Conservation (phyloP, 768 basidiomycete genomes). For the Cantharellus cinnabarinus region DNA sequence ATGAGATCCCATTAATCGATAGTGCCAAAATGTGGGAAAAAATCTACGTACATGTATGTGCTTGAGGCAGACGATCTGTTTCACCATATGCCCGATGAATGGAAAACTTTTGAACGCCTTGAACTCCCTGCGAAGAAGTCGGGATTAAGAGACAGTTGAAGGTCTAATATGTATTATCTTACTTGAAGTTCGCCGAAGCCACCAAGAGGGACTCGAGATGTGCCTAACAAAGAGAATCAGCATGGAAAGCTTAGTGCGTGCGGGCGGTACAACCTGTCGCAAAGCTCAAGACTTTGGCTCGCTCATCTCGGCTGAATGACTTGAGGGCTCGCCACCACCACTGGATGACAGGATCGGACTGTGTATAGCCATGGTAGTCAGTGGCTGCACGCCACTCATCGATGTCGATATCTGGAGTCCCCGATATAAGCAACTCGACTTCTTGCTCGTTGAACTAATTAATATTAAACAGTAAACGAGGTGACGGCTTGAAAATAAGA, state of each 20-base stretch:
- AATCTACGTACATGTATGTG: constrained; percentile 60
- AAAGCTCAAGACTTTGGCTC: constrained; percentile 93
- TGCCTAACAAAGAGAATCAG: constrained; percentile 17
- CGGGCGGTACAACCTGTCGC: constrained; percentile 32
- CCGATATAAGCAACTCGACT: constrained; percentile 82
- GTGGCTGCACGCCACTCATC: constrained; percentile 93
- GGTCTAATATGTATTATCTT: constrained; percentile 3
- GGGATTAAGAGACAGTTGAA: neutral
- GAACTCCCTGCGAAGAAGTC: constrained; percentile 39
- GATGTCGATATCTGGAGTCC: constrained; percentile 95
- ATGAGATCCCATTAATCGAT: neutral
- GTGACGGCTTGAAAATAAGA: constrained; percentile 3
- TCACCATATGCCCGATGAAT: constrained; percentile 88
- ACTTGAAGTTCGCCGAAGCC: constrained; percentile 83
- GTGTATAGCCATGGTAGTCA: constrained; percentile 72
- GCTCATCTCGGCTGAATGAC: constrained; percentile 90
- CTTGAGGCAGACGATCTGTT: constrained; percentile 65
- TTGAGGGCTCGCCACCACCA: constrained; percentile 99
- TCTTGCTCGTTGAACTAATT: constrained; percentile 83
- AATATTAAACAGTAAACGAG: constrained; percentile 1
- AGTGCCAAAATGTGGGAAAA: neutral
- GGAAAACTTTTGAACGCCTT: constrained; percentile 86
- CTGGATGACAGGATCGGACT: constrained; percentile 84
- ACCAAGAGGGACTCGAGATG: constrained; percentile 79
- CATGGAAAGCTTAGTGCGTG: neutral